A percentile compares a stretch with the other conserved stretches of the same genome.
These are phyloP conservation scores for Coemansia sp. DNA, from an alignment of 192 early-diverging fungal species.

Conservation along the genomic window DNA sequence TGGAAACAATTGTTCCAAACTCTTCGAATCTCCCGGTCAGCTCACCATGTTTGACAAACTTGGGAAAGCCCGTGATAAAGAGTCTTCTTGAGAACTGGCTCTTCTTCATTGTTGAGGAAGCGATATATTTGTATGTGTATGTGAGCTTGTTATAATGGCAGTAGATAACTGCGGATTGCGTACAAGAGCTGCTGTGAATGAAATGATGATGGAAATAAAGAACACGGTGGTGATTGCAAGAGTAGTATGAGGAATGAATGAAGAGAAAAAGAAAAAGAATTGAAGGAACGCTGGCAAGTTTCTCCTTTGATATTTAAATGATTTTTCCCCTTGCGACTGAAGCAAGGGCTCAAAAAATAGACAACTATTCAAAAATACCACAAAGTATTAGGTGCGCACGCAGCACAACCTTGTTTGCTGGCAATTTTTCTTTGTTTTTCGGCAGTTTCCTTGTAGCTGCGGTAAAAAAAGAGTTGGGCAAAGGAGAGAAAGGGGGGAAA, in stretches of 20 bases:
- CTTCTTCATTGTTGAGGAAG: constrained; percentile 10
- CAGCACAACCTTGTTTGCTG: not conserved
- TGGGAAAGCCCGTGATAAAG: constrained; percentile 37
- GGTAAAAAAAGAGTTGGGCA: not conserved
- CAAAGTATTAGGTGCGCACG: not conserved
- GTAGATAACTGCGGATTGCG: not conserved
- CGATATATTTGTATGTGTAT: constrained; percentile 9
- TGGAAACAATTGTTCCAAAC: constrained; percentile 40
- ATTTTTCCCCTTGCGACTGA: not conserved
- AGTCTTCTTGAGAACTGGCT: constrained; percentile 25
- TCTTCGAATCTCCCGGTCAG: constrained; percentile 41
- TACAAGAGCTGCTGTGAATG: not conserved
- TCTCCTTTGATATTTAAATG: not conserved
- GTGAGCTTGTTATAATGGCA: not conserved
- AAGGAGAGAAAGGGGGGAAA: not conserved
- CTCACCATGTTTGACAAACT: constrained; percentile 22
- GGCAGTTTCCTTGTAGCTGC: not conserved
- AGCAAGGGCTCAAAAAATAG: not conserved
- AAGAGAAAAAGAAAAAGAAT: not conserved
- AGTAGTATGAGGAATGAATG: constrained; percentile 2
- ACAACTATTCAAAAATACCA: not conserved
- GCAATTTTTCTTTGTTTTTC: not conserved
- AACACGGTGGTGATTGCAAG: not conserved
- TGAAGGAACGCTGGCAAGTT: not conserved
- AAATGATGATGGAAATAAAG: constrained; percentile 8